Evolutionary conservation across 129 eudicot species (phyloP), one percentile per base, ranked within the genome.

Genomic region (Glebionis coronaria): DNA sequence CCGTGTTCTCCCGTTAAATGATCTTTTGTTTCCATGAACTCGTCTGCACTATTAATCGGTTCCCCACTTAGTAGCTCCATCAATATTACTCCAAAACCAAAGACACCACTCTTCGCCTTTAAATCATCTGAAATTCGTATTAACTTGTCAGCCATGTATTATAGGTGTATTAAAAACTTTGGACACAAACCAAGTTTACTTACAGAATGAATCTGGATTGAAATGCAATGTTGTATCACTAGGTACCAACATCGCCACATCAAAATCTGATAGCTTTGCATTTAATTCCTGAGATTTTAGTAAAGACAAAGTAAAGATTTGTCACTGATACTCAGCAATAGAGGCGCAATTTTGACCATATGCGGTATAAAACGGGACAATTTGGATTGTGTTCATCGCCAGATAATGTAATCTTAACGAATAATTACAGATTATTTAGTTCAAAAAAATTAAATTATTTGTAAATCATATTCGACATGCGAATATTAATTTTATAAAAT

Each of bases 201-300:
- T 45, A 70, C 74, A 23, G 1, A 57, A 16, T 58, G 74, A 70
- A 57, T 35, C 59, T 45, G 67, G 74, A 57, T 12, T 18, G 4
- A 55, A 44, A 27, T 67, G 12, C 60, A 31, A 67, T 16, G 50
- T 25, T 51, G 31, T 49, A 29, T 57, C 74, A 11, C 55, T 58
- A 15, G 57, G 67, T 45, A 18, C 57, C 74, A 70, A 45, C 74
- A 70, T 57, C 29, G 25, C 65, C 74, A 70, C 58, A 27, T 70
- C 74, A 58, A 70, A 57, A 45, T 70, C 74, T 1, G 74, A 70
- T 28, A 70, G 27, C 50, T 70, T 70, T 3, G 49, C 58, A 2
- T 57, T 70, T 1, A 56, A 56, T 29, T 21, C 61, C 31, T 56
- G 38, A 2, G 31, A 23, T 20, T 2, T 56, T 56, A 9, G 35